Evolutionary conservation across 2,329 filamentous ascomycete species (phyloP).

Genomic region (Xylariales sp.): DNA sequence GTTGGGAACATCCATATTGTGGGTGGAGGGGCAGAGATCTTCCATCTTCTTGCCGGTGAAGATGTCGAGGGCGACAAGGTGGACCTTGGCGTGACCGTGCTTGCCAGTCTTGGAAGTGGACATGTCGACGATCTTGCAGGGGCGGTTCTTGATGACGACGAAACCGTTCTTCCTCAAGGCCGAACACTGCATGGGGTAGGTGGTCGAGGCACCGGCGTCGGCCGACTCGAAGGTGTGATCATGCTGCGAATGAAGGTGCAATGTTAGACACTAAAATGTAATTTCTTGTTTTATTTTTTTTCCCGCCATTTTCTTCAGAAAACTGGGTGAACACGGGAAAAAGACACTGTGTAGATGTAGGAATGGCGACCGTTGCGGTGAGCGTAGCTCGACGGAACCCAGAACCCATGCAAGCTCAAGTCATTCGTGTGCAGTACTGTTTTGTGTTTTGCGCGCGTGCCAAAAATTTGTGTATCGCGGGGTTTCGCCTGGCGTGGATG

Average conservation of each 20-base stretch:
- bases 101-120: constrained; percentile 99
- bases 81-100: constrained; percentile 99
- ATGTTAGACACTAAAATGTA: neutral
- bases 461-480: constrained; percentile 8
- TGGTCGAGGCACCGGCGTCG: constrained; percentile 93
- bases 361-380: neutral
- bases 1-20: constrained; percentile 97
- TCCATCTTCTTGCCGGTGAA: constrained; percentile 99
- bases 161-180: constrained; percentile 98
- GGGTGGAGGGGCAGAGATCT: constrained; percentile 96
- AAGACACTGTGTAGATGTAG: neutral
- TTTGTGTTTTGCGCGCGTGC: neutral
- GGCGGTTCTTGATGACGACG: constrained; percentile 97
- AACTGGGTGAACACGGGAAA: too few species aligned
- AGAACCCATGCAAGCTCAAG: neutral
- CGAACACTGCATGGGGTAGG: constrained; percentile 98
- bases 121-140: constrained; percentile 99
- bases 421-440: neutral
- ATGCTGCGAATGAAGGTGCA: constrained; percentile 44
- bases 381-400: neutral
- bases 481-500: constrained; percentile 10
- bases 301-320: too few species aligned
- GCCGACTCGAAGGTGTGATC: constrained; percentile 79
- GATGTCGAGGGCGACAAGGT: constrained; percentile 96
- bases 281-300: too few species aligned